A percentile compares a stretch with the other conserved stretches of the same genome.
Conservation (phyloP, 352 stramenopile species). For the Pythium angustatum region DNA sequence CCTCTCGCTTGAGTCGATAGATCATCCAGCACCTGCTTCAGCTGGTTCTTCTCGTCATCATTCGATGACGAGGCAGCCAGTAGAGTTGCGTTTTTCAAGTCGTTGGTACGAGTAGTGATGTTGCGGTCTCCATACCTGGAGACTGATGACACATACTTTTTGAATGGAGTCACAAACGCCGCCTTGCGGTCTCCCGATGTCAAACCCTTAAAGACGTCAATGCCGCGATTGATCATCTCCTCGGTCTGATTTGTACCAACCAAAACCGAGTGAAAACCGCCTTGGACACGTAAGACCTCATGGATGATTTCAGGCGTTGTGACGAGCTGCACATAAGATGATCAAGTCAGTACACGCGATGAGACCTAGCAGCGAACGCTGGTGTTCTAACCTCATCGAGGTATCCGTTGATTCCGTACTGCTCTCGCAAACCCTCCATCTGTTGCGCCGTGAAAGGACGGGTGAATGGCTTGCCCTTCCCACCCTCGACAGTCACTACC, state of each 20-base stretch:
- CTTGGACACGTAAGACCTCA: conserved; percentile 65
- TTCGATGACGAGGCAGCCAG: conserved; percentile 77
- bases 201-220: conserved; percentile 63
- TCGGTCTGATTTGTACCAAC: conserved; percentile 75
- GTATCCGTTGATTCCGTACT: conserved; percentile 76
- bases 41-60: conserved; percentile 66
- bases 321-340: conserved; percentile 48
- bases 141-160: conserved; percentile 87
- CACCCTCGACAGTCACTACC: conserved; percentile 70
- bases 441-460: conserved; percentile 64
- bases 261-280: conserved; percentile 78
- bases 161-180: conserved; percentile 79
- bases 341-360: not conserved
- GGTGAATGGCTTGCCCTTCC: conserved; percentile 43
- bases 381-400: conserved; percentile 61
- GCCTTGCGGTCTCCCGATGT: conserved; percentile 57
- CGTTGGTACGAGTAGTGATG: conserved; percentile 84
- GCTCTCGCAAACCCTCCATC: conserved; percentile 44
- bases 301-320: conserved; percentile 81
- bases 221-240: conserved; percentile 71
- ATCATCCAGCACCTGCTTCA: conserved; percentile 56
- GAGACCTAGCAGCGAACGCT: no score
- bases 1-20: conserved; percentile 33
- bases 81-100: conserved; percentile 67
- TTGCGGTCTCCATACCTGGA: conserved; percentile 86